Evolutionary conservation across 192 early-diverging fungal genomes (phyloP).

Genomic region (Piromyces finnis): DNA sequence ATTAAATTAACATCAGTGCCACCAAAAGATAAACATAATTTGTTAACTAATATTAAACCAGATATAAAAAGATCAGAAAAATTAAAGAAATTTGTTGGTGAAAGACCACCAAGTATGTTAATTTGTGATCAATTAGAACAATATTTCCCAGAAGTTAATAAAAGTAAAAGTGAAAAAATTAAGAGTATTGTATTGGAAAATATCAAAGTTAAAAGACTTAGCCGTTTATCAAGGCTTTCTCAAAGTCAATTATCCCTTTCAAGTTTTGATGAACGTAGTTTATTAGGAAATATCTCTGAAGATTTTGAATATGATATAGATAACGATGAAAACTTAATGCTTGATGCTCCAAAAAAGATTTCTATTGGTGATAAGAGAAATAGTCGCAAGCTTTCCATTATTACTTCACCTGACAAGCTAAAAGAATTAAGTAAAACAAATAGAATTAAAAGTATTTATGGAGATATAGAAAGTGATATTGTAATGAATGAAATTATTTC

Average conservation of each 20-base stretch:
- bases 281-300: neutral
- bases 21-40: neutral
- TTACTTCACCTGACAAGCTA: neutral
- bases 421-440: neutral
- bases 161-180: neutral
- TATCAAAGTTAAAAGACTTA: neutral
- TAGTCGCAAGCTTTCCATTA: neutral
- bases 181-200: neutral
- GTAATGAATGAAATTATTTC: too few species aligned
- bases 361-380: neutral
- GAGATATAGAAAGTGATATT: neutral
- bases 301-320: neutral
- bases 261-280: neutral
- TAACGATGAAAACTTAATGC: neutral
- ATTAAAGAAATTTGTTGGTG: conserved; percentile 62
- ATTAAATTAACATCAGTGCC: neutral
- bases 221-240: neutral
- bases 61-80: neutral
- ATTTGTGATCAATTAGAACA: conserved; percentile 80
- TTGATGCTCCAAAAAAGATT: neutral
- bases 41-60: neutral
- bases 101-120: conserved; percentile 81
- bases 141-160: conserved; percentile 61
- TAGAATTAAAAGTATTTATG: neutral
- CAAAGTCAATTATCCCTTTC: neutral